Evolutionary conservation across 345 rosid species (phyloP).

Genomic region (Gossypium arboreum): DNA sequence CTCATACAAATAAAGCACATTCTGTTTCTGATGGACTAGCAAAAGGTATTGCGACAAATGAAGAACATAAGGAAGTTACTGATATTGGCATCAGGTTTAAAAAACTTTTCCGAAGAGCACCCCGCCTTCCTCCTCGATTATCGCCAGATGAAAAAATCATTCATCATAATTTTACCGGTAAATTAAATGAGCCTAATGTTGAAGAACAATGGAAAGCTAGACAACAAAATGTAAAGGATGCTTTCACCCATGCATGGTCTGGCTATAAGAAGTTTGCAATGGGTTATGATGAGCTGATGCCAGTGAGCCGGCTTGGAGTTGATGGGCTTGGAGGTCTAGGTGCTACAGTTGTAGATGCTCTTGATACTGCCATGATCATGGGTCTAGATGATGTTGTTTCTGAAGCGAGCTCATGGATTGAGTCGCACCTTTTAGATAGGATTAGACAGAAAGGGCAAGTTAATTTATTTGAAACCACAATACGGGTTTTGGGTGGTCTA

Average conservation of each 20-base stretch:
- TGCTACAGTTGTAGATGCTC: constrained; percentile 94
- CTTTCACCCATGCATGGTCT: constrained; percentile 90
- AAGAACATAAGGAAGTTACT: constrained; percentile 32
- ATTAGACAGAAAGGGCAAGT: constrained; percentile 89
- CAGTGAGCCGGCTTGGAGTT: constrained; percentile 61
- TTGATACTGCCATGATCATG: constrained; percentile 98
- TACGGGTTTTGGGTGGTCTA: constrained; percentile 94
- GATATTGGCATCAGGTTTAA: constrained; percentile 42
- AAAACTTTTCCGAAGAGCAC: constrained; percentile 68
- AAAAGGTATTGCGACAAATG: constrained; percentile 21
- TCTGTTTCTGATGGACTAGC: constrained; percentile 32
- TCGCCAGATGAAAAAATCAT: constrained; percentile 65
- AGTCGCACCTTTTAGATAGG: constrained; percentile 67
- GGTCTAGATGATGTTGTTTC: constrained; percentile 69
- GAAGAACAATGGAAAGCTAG: constrained; percentile 61
- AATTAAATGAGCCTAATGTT: constrained; percentile 21
- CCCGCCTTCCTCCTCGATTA: constrained; percentile 86
- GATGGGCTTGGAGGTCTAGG: constrained; percentile 97
- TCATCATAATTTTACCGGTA: constrained; percentile 18
- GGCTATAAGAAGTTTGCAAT: constrained; percentile 86
- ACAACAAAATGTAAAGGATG: constrained; percentile 69
- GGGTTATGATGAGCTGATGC: constrained; percentile 96
- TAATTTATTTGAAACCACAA: constrained; percentile 95
- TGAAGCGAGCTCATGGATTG: constrained; percentile 88
- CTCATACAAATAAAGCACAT: constrained; percentile 39